Conservation (phyloP, 768 basidiomycete genomes). For the Mycena sanguinolenta region DNA sequence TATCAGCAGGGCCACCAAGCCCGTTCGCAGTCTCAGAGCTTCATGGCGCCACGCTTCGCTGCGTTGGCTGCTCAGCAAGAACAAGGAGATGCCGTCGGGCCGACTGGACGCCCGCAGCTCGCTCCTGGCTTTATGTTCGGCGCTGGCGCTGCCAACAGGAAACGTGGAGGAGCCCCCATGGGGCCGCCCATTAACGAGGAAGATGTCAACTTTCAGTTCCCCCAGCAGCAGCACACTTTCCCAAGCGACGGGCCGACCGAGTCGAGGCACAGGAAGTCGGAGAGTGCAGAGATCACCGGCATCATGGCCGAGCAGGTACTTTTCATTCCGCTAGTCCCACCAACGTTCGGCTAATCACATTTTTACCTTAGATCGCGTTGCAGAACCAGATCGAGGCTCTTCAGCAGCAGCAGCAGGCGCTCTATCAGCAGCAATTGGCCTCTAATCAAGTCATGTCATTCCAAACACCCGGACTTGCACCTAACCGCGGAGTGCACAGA, state of each 20-base stretch:
- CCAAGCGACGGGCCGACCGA: conserved; percentile 50
- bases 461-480: conserved; percentile 81
- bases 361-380: conserved; percentile 84
- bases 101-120: conserved; percentile 88
- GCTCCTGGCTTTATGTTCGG: conserved; percentile 96
- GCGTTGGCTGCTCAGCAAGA: conserved; percentile 83
- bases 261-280: conserved; percentile 65
- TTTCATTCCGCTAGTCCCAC: conserved; percentile 29
- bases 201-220: conserved; percentile 86
- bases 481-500: conserved; percentile 73
- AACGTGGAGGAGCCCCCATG: conserved; percentile 64
- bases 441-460: conserved; percentile 88
- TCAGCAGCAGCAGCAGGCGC: conserved; percentile 90
- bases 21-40: conserved; percentile 85
- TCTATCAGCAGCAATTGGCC: conserved; percentile 91
- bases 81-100: conserved; percentile 71
- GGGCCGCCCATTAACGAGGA: conserved; percentile 86
- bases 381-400: conserved; percentile 92
- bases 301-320: conserved; percentile 97
- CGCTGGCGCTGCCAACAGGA: conserved; percentile 59
- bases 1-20: conserved; percentile 73
- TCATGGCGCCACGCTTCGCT: conserved; percentile 91
- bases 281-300: conserved; percentile 84
- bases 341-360: conserved; percentile 17
- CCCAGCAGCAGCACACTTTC: conserved; percentile 63